Percentiles rank a stretch among this genome's conserved stretches.
Evolutionary conservation across 768 basidiomycete species (phyloP).

Genomic region (Pulveroboletus sp.): DNA sequence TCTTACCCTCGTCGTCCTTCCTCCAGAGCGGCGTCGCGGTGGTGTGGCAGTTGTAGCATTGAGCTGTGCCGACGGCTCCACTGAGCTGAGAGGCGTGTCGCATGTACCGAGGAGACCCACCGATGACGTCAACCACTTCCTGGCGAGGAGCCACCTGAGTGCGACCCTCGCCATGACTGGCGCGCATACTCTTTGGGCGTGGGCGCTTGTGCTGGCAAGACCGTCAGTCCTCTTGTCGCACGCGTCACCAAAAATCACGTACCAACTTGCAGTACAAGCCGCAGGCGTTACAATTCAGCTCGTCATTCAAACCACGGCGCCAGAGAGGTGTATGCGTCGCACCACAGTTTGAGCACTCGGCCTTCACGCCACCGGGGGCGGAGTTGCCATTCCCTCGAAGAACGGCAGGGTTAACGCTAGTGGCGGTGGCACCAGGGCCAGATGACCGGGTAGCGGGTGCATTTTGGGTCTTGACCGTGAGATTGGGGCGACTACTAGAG

Average conservation of each 20-base stretch:
- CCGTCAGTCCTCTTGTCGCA: background rate
- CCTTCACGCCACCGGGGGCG: slow-evolving; percentile 60
- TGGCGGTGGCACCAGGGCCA: slow-evolving; percentile 63
- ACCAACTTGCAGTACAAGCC: slow-evolving; percentile 85
- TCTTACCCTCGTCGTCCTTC: slow-evolving; percentile 88
- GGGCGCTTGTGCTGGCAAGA: slow-evolving; percentile 72
- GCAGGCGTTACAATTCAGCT: slow-evolving; percentile 86
- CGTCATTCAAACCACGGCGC: slow-evolving; percentile 82
- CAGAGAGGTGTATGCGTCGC: slow-evolving; percentile 87
- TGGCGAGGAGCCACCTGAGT: slow-evolving; percentile 58
- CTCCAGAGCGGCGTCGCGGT: slow-evolving; percentile 87
- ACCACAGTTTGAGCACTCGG: slow-evolving; percentile 85
- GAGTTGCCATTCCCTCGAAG: slow-evolving; percentile 32
- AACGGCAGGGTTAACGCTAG: slow-evolving; percentile 47
- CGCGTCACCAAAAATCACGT: slow-evolving; percentile 23
- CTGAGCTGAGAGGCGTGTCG: slow-evolving; percentile 28
- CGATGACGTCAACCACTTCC: slow-evolving; percentile 70
- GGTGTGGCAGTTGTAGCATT: slow-evolving; percentile 89
- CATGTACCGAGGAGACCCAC: slow-evolving; percentile 41
- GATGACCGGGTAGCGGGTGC: slow-evolving; percentile 44
- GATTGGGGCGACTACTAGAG: slow-evolving; percentile 46
- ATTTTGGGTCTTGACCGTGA: slow-evolving; percentile 56
- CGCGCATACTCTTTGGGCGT: slow-evolving; percentile 83
- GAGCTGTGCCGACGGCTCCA: slow-evolving; percentile 45
- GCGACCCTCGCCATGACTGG: slow-evolving; percentile 67